phyloP scores from a whole-genome alignment of 306 rosid genomes.

The Luffa aegyptiaca region DNA sequence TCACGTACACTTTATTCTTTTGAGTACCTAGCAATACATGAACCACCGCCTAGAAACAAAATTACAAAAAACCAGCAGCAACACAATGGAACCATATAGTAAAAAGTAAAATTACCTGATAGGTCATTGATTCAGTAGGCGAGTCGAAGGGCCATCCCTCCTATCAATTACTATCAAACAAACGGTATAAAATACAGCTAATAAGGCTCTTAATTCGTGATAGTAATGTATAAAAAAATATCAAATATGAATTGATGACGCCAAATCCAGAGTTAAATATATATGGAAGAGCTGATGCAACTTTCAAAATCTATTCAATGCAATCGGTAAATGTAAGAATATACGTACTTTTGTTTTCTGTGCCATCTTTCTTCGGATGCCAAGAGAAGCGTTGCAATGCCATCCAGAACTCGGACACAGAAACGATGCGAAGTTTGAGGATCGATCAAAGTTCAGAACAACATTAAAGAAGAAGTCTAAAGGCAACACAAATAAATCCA shows the following conservation, averaged over 20 bases:
- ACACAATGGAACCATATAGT: not conserved
- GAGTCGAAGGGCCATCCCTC: slow-evolving; percentile 89
- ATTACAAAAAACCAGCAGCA: not conserved
- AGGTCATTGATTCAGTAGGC: slow-evolving; percentile 78
- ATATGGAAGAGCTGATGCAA: not conserved
- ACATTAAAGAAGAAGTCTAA: not conserved
- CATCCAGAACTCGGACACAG: slow-evolving; percentile 64
- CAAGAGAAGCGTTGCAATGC: slow-evolving; percentile 65
- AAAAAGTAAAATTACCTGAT: slow-evolving; percentile 42
- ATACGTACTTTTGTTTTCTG: slow-evolving; percentile 65
- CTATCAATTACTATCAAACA: slow-evolving; percentile 85
- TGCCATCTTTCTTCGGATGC: slow-evolving; percentile 72
- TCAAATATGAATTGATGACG: not conserved
- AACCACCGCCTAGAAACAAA: slow-evolving; percentile 64
- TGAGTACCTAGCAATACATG: slow-evolving; percentile 83
- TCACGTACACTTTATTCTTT: slow-evolving; percentile 82
- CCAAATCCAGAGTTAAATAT: not conserved
- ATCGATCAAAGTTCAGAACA: slow-evolving; percentile 18
- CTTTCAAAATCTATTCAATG: not conserved
- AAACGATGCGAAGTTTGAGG: slow-evolving; percentile 51
- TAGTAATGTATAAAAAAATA: not conserved
- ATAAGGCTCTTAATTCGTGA: not conserved
- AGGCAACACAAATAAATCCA: not conserved
- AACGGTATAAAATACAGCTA: slow-evolving; percentile 11
- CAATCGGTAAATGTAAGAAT: not conserved